A percentile compares a stretch with the other conserved stretches of the same genome.
phyloP scores from a whole-genome alignment of 352 stramenopile genomes.

The Pythium brassicae region DNA sequence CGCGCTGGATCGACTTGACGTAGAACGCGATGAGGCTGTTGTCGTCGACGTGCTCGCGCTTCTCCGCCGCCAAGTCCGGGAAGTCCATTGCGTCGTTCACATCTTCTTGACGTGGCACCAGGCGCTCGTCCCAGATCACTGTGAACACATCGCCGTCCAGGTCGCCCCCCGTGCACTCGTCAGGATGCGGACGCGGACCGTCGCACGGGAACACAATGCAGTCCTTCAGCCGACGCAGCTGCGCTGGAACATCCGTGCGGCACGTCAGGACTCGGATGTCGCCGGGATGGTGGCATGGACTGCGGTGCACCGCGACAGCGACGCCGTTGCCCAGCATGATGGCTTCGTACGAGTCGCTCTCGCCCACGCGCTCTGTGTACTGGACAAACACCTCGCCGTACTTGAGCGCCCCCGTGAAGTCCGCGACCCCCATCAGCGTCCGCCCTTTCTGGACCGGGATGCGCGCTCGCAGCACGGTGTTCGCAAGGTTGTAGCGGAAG shows the following conservation, averaged over 20 bases:
- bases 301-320: slow-evolving; percentile 68
- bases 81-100: slow-evolving; percentile 48
- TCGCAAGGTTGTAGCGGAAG: slow-evolving; percentile 64
- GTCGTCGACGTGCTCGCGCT: slow-evolving; percentile 34
- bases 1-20: slow-evolving; percentile 60
- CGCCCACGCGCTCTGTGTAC: slow-evolving; percentile 46
- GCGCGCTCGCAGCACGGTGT: slow-evolving; percentile 67
- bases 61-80: slow-evolving; percentile 14
- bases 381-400: slow-evolving; percentile 80
- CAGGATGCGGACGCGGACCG: slow-evolving; percentile 61
- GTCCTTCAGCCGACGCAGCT: slow-evolving; percentile 47
- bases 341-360: slow-evolving; percentile 11
- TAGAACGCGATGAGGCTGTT: slow-evolving; percentile 64
- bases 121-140: slow-evolving; percentile 74
- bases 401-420: slow-evolving; percentile 63
- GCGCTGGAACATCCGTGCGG: slow-evolving; percentile 33
- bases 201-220: slow-evolving; percentile 77
- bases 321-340: slow-evolving; percentile 26
- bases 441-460: slow-evolving; percentile 68
- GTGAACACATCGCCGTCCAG: slow-evolving; percentile 80
- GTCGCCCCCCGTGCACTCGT: slow-evolving; percentile 79
- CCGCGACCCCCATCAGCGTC: slow-evolving; percentile 74
- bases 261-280: slow-evolving; percentile 70
- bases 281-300: slow-evolving; percentile 70
- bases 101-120: slow-evolving; percentile 47